phyloP scores from a whole-genome alignment of 208 protist genomes.

The Crithidia brevicula region DNA sequence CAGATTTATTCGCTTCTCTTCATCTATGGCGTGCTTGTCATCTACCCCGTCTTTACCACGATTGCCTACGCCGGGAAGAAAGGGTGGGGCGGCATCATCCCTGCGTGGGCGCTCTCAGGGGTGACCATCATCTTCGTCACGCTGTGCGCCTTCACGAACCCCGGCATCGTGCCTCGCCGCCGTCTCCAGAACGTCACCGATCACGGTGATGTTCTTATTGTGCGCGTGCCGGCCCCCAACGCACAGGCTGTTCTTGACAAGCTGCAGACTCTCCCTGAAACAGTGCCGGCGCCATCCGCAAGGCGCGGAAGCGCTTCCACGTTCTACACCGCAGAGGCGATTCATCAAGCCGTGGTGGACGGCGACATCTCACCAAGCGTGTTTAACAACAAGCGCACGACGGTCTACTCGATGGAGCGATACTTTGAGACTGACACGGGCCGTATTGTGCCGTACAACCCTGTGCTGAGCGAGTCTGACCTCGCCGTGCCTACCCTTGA shows the following conservation, averaged over 20 bases:
- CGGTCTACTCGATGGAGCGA: constrained; percentile 33
- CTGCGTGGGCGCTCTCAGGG: constrained; percentile 33
- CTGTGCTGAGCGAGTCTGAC: constrained; percentile 32
- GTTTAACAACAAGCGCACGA: constrained; percentile 36
- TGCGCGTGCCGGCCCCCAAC: constrained; percentile 49
- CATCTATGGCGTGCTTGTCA: constrained; percentile 25
- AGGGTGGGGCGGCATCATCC: constrained; percentile 34
- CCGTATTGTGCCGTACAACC: constrained; percentile 34
- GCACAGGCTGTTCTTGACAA: constrained; percentile 41
- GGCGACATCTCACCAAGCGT: constrained; percentile 29
- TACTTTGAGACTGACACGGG: constrained; percentile 49
- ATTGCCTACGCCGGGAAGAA: constrained; percentile 27
- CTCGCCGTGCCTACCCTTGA: constrained; percentile 41
- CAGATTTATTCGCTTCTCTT: constrained; percentile 26
- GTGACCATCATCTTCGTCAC: constrained; percentile 33
- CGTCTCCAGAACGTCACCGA: constrained; percentile 33
- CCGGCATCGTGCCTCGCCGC: constrained; percentile 54
- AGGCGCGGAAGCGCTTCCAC: not conserved
- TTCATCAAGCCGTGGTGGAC: constrained; percentile 25
- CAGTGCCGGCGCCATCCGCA: not conserved
- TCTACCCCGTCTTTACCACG: constrained; percentile 36
- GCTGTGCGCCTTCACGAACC: constrained; percentile 43
- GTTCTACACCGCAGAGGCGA: constrained; percentile 11
- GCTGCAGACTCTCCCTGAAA: constrained; percentile 19
- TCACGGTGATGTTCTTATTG: constrained; percentile 42